Base-by-base conservation (phyloP, 2,329 filamentous ascomycete species). In the Elsinoe necatrix region DNA sequence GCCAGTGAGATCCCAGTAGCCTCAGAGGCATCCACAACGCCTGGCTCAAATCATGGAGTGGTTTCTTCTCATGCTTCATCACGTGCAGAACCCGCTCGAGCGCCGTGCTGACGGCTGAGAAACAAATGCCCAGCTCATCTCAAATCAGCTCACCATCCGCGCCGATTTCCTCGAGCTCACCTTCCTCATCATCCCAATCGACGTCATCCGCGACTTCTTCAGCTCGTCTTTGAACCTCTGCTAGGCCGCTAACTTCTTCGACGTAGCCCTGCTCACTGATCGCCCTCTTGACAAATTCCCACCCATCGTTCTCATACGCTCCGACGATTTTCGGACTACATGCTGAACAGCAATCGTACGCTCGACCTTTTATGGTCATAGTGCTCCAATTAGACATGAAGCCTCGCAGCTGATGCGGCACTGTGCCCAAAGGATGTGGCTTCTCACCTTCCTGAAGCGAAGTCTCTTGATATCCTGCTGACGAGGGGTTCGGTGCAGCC, bases 391-490 rank as follows among this genome's bases (percentile, higher is more conserved):
- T 85, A 31, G 82, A 81, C 20, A 91, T 75, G 68, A 87, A 91
- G 21, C 88, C 88, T 29, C 89, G 84, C 54, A 93, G 83, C 61
- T 89, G 86, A 68, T 95, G 89, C 1, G 89, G 88, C 0, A 93
- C 81, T 12, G 86, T 79, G 20, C 82, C 80, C 6, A 86, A 74
- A 0, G 91, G 90, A 67, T 70, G 69, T 2, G 57, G 56, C 12
- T 34, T 47, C 16, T 58, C 51, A 20, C 42, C 8, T 11, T 50
- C 21, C 63, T 56, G 23, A 59, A 25, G 56, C 63, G 58, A 12
- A 18, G 11, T 23, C n/a, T n/a, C 37, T 14, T 63, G 58, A 7
- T 68, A n/a, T 42, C 47, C 20, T 23, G 43, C n/a, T 4, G 48
- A 52, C n/a, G 29, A 20, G 9, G 65, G 62, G 12, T 60, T 57